These are phyloP conservation scores for Mycena pura DNA, from an alignment of 768 basidiomycete species.

Conservation along the genomic window DNA sequence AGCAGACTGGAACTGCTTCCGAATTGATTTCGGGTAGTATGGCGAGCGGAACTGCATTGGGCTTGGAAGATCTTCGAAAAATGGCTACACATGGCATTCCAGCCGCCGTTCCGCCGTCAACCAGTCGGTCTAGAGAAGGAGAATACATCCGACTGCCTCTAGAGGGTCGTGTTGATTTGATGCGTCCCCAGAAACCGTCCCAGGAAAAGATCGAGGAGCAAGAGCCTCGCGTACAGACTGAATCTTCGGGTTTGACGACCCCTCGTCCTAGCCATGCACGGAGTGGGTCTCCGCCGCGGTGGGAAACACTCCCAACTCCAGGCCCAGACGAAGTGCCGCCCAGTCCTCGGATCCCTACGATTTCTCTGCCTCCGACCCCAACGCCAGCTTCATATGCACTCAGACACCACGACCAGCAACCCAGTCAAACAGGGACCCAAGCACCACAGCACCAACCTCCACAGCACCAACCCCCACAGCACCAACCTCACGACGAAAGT, in stretches of 20 bases:
- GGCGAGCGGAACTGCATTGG: slow-evolving; percentile 46
- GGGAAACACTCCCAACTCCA: slow-evolving; percentile 66
- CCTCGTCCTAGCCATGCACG: slow-evolving; percentile 40
- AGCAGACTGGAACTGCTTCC: slow-evolving; percentile 31
- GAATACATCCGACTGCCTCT: slow-evolving; percentile 84
- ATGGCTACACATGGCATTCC: slow-evolving; percentile 66
- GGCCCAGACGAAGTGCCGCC: slow-evolving; percentile 67
- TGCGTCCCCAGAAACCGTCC: slow-evolving; percentile 58
- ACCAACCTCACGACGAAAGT: slow-evolving; percentile 21
- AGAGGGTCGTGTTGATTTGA: slow-evolving; percentile 87
- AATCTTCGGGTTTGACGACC: slow-evolving; percentile 31
- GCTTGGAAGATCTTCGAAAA: slow-evolving; percentile 68
- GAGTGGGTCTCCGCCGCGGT: slow-evolving; percentile 43
- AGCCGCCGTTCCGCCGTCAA: slow-evolving; percentile 30
- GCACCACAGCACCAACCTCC: slow-evolving; percentile 30
- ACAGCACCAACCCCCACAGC: slow-evolving; percentile 12
- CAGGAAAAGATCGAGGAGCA: slow-evolving; percentile 17
- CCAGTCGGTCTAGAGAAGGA: slow-evolving; percentile 56
- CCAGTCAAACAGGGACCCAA: slow-evolving; percentile 25
- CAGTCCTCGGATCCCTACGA: slow-evolving; percentile 57
- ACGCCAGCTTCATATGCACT: slow-evolving; percentile 32
- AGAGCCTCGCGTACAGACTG: slow-evolving; percentile 1
- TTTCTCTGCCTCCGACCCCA: slow-evolving; percentile 59
- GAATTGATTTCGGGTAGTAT: slow-evolving; percentile 27
- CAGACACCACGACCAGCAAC: slow-evolving; percentile 21